Percentiles rank a stretch among this genome's conserved stretches.
phyloP scores from a whole-genome alignment of 2,329 filamentous ascomycete genomes.

The Talaromyces sp. region DNA sequence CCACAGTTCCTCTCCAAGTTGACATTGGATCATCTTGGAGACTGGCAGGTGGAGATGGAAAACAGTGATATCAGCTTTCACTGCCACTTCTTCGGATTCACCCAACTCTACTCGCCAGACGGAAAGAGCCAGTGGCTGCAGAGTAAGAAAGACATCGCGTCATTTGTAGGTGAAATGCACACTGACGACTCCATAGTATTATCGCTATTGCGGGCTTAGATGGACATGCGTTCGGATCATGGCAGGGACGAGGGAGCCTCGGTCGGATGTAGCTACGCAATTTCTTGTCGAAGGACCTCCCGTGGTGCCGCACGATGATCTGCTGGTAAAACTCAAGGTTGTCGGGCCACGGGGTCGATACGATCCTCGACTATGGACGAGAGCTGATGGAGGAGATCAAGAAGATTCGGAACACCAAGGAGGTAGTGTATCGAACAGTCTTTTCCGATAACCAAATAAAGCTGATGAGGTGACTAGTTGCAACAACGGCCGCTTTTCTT shows the following conservation, averaged over 20 bases:
- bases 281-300: conserved; percentile 30
- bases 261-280: conserved; percentile 30
- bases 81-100: not conserved
- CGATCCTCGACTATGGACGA: conserved; percentile 18
- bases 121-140: not conserved
- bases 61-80: not conserved
- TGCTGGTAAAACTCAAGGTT: conserved; percentile 29
- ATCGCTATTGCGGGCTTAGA: too few species aligned
- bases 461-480: conserved; percentile 19
- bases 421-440: not conserved
- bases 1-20: not conserved
- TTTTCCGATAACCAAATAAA: not conserved
- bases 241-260: too few species aligned
- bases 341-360: conserved; percentile 24
- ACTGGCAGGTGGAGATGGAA: not conserved
- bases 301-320: conserved; percentile 24
- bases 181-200: too few species aligned
- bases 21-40: not conserved
- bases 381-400: conserved; percentile 22
- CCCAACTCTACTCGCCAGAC: not conserved
- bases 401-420: conserved; percentile 23
- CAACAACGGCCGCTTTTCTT: conserved; percentile 25
- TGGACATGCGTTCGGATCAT: too few species aligned
- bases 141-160: not conserved
- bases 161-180: too few species aligned